phyloP scores from a whole-genome alignment of 148 eudicot genomes.

The Arctostaphylos glauca region DNA sequence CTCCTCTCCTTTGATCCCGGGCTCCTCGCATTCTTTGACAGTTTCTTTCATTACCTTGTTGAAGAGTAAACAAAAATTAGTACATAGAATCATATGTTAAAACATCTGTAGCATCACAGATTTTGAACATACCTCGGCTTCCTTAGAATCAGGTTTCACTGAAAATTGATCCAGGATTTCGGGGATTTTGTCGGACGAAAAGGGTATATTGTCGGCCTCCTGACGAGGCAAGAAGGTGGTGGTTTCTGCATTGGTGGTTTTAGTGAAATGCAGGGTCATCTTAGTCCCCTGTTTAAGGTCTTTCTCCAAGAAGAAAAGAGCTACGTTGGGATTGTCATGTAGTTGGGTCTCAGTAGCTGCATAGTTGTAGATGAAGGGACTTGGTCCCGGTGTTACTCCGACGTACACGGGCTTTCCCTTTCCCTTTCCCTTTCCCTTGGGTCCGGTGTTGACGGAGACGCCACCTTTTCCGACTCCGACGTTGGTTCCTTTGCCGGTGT shows the following conservation, averaged over 20 bases:
- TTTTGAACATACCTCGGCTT: conserved; percentile 7
- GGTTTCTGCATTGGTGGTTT: conserved; percentile 13
- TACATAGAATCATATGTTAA: too few species aligned
- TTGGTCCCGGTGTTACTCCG: not conserved
- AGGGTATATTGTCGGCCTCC: conserved; percentile 23
- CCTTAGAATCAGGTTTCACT: conserved; percentile 21
- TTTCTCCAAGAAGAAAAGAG: conserved; percentile 14
- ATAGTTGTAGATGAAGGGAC: not conserved
- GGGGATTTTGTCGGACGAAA: conserved; percentile 26
- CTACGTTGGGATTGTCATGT: conserved; percentile 15
- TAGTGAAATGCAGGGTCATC: conserved; percentile 17
- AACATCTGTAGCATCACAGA: too few species aligned
- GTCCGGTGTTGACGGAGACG: conserved; percentile 23
- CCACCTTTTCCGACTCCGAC: conserved; percentile 37
- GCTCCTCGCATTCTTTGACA: conserved; percentile 20
- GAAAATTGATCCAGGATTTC: conserved; percentile 31
- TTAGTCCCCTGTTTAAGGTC: not conserved
- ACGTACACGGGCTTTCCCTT: conserved; percentile 45
- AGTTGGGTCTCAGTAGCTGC: conserved; percentile 27
- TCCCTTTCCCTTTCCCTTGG: conserved; percentile 45
- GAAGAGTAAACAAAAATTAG: not conserved
- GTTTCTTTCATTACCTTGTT: conserved; percentile 4
- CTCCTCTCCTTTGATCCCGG: conserved; percentile 20
- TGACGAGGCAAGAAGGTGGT: conserved; percentile 30
- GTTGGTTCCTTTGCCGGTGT: conserved; percentile 11